phyloP scores from a whole-genome alignment of 1,284 basidiomycete species.

The Irpex rosettiformis region DNA sequence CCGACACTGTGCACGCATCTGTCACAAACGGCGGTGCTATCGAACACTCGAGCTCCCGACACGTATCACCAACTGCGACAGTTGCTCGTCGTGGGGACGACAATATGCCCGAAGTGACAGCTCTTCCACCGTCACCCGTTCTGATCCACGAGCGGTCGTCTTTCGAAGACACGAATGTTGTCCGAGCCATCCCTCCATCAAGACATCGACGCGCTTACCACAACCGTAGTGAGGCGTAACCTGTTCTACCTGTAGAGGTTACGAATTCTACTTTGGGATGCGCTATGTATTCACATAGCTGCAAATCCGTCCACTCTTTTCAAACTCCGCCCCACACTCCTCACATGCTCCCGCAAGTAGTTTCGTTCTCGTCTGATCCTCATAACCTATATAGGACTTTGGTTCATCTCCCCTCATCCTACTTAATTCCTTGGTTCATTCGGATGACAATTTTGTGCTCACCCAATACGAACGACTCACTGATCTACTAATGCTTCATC shows the following conservation, averaged over 20 bases:
- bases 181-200: slow-evolving; percentile 11
- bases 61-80: slow-evolving; percentile 47
- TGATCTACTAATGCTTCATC: slow-evolving; percentile 10
- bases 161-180: slow-evolving; percentile 6
- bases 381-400: background rate
- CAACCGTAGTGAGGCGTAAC: slow-evolving; percentile 8
- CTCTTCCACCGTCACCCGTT: background rate
- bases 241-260: background rate
- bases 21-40: slow-evolving; percentile 13
- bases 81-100: slow-evolving; percentile 31
- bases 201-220: slow-evolving; percentile 9
- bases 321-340: slow-evolving; percentile 4
- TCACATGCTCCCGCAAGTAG: background rate
- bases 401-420: background rate
- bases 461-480: background rate
- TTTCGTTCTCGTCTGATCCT: background rate
- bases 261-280: background rate
- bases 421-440: background rate
- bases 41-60: slow-evolving; percentile 18
- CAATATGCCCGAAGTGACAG: background rate
- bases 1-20: slow-evolving; percentile 17
- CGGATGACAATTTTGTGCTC: background rate
- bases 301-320: slow-evolving; percentile 13
- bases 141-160: background rate
- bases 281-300: background rate